Evolutionary conservation across 768 basidiomycete species (phyloP), one percentile per base, ranked within the genome.

Genomic region (Trametes punicea): DNA sequence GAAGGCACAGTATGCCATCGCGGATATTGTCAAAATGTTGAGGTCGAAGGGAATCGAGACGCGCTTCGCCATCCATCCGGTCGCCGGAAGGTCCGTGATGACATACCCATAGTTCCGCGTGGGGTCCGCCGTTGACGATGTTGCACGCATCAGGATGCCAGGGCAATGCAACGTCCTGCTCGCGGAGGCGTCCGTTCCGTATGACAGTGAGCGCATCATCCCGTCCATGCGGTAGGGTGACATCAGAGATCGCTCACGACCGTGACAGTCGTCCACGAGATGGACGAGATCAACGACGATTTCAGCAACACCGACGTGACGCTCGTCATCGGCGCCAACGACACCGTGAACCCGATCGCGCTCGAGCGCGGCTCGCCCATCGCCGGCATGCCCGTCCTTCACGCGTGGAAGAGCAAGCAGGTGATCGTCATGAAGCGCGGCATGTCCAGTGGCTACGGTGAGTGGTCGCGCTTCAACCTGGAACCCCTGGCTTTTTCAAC

Each of bases 201-300:
- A 93, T 64, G 91, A 93, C 65, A 88, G 88, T 90, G 60, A 69
- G 84, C 67, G 26, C 11, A 15, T 16, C 48, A 63, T 51, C 33
- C 33, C n/a, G 9, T 16, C 21, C 21, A 3, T 16, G 11, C 11
- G 16, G 0, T 6, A 6, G n/a, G n/a, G 21, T 34, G 23, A n/a
- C n/a, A n/a, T n/a, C n/a, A n/a, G n/a, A n/a, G 33, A 33, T 36
- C 31, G 27, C 9, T 48, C n/a, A 38, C 18, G 33, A 27, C 18
- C 46, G 13, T n/a, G 6, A 25, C 62, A 92, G 91, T 93, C 61
- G 90, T 93, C 36, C 75, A 89, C 56, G 92, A 94, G 73, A 93
- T 94, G 92, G 92, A 94, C 58, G 92, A 94, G 71, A 93, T 94
- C 74, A 93, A 94, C 67, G 90, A 93, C 36, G 92, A 94, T 67